Evolutionary conservation across 1,139 yeast species (phyloP).

Genomic region (Debaryomycetaceae sp.): DNA sequence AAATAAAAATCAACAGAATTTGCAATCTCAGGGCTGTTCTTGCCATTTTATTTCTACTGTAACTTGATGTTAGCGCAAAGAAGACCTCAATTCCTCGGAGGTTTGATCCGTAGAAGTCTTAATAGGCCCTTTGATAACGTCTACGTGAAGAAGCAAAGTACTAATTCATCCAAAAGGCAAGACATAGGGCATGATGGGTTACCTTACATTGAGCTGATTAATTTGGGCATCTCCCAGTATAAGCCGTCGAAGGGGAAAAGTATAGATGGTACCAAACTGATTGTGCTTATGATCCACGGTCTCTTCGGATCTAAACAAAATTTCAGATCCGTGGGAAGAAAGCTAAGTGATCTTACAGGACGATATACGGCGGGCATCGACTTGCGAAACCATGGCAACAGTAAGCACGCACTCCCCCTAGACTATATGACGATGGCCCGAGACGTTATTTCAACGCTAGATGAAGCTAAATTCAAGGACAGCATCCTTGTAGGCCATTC

Average conservation of each 20-base stretch:
- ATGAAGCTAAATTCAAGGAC: conserved; percentile 18
- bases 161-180: too few species aligned
- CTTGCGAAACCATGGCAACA: conserved; percentile 51
- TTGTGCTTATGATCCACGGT: conserved; percentile 47
- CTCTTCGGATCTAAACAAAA: conserved; percentile 46
- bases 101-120: too few species aligned
- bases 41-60: too few species aligned
- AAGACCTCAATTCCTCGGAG: too few species aligned
- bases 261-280: conserved; percentile 11
- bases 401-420: conserved; percentile 43
- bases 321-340: conserved; percentile 34
- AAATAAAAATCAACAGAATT: neutral
- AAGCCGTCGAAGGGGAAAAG: conserved; percentile 1
- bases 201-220: neutral
- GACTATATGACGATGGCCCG: conserved; percentile 38
- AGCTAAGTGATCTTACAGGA: conserved; percentile 24
- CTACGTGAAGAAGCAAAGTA: too few species aligned
- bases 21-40: neutral
- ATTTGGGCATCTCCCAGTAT: neutral
- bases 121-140: too few species aligned
- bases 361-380: conserved; percentile 42
- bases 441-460: conserved; percentile 38
- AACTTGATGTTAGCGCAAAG: too few species aligned
- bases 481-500: conserved; percentile 48
- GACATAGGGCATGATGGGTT: neutral